Evolutionary conservation across 2,329 filamentous ascomycete species (phyloP), one percentile per base, ranked within the genome.

Genomic region (Trichothecium sympodiale): DNA sequence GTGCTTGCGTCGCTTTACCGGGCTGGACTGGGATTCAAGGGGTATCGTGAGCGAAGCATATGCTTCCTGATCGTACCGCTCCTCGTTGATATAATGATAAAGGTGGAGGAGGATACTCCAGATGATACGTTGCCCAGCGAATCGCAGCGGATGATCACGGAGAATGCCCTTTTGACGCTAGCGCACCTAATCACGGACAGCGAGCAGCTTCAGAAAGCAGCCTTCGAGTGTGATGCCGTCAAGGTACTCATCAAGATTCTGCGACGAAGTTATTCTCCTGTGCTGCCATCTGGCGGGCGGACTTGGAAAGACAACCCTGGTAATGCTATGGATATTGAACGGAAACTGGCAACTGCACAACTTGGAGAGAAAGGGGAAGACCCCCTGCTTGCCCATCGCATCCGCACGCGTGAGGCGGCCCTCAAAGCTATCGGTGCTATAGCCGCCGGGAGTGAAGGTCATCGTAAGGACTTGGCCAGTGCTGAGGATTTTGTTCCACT

Each of bases 341-440:
- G 47, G 17, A 43, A 47, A 3, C 54, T 59, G n/a, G 47, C 52
- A 2, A 47, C 61, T 16, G 59, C 67, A 40, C 65, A 60, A 15
- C 61, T 86, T 28, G 80, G 80, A 6, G 60, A 67, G 9, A 58
- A 62, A n/a, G 80, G 81, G 4, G 68, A 78, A 38, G 66, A 77
- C 17, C 67, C 74, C 2, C 55, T 58, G 47, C 71, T 67, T 50
- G 75, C 56, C 44, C 85, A 94, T 55, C 76, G 79, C 17, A 78
- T 88, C 56, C 80, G 71, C 46, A 72, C 87, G 44, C 76, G 91
- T 36, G 83, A 89, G 55, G 80, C 74, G 34, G 74, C 79, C 2
- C 61, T 96, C 14, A 79, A 80, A 49, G 87, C 86, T 2, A 63
- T 96, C 38, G 83, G 83, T n/a, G 81, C 86, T 3, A 65, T 96